Conservation (phyloP, 2,329 filamentous ascomycete species). For the Neoascochyta sp. region DNA sequence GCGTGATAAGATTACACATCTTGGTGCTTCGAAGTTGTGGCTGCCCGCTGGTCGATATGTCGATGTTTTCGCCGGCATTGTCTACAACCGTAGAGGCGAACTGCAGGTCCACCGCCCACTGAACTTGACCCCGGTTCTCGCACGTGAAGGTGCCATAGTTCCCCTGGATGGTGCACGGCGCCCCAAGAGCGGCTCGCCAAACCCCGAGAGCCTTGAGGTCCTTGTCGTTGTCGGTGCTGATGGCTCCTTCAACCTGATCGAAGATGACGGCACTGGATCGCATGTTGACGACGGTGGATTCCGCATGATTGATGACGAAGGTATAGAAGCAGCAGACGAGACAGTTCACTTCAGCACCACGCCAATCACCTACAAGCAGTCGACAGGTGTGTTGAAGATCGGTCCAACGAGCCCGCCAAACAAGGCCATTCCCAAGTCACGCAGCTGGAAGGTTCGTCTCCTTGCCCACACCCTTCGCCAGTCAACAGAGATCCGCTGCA, state of each 20-base stretch:
- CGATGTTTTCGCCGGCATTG: conserved; percentile 56
- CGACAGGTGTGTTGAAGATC: conserved; percentile 34
- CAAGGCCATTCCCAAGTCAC: conserved; percentile 24
- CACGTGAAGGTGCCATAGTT: conserved; percentile 56
- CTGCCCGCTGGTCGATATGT: conserved; percentile 53
- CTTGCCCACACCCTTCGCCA: conserved; percentile 23
- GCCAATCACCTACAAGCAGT: conserved; percentile 39
- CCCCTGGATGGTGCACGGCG: conserved; percentile 49
- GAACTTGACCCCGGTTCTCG: conserved; percentile 52
- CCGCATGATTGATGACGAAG: conserved; percentile 43
- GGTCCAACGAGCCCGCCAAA: conserved; percentile 28
- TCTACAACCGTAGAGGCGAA: conserved; percentile 56
- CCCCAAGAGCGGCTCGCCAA: conserved; percentile 48
- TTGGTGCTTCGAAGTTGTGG: conserved; percentile 53
- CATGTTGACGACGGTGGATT: conserved; percentile 37
- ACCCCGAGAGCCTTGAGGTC: conserved; percentile 50
- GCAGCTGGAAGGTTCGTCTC: conserved; percentile 33
- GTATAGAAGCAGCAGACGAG: conserved; percentile 18
- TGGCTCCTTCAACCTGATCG: conserved; percentile 49
- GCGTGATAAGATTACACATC: conserved; percentile 45
- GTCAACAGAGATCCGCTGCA: conserved; percentile 20
- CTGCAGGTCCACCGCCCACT: conserved; percentile 52
- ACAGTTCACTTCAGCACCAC: conserved; percentile 33
- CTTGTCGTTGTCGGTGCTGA: conserved; percentile 47
- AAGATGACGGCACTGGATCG: conserved; percentile 44